Conservation (phyloP, 2,329 filamentous ascomycete genomes). For the Pseudonectria foliicola region DNA sequence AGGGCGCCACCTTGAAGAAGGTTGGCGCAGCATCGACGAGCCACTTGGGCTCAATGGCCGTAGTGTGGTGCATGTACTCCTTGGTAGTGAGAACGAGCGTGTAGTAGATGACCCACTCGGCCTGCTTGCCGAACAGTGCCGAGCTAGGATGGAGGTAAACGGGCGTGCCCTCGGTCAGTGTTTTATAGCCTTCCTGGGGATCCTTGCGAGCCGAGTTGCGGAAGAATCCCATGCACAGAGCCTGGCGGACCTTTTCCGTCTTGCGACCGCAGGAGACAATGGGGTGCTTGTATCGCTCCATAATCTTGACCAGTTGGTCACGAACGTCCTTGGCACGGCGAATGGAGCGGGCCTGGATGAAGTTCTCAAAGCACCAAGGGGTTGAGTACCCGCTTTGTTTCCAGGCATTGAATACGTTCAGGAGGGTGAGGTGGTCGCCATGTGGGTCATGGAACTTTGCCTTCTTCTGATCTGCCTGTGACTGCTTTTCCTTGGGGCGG, state of each 20-base stretch:
- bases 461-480: conserved; percentile 95
- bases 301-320: conserved; percentile 86
- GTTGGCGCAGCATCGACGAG: conserved; percentile 95
- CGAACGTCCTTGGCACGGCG: conserved; percentile 85
- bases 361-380: conserved; percentile 97
- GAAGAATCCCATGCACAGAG: conserved; percentile 92
- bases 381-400: conserved; percentile 74
- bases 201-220: conserved; percentile 91
- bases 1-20: conserved; percentile 95
- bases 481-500: conserved; percentile 93
- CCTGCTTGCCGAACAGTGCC: conserved; percentile 88
- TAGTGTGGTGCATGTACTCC: conserved; percentile 97
- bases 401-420: conserved; percentile 98
- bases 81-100: conserved; percentile 86
- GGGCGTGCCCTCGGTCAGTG: conserved; percentile 86
- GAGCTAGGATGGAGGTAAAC: conserved; percentile 92
- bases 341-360: conserved; percentile 88
- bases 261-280: conserved; percentile 81
- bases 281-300: conserved; percentile 80
- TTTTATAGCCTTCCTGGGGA: conserved; percentile 95
- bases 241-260: conserved; percentile 79
- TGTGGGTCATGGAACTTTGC: conserved; percentile 93
- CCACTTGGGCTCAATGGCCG: conserved; percentile 87
- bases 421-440: conserved; percentile 86
- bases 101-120: conserved; percentile 95